phyloP scores from a whole-genome alignment of 1,139 yeast genomes.

The Candida buenavistaensis region DNA sequence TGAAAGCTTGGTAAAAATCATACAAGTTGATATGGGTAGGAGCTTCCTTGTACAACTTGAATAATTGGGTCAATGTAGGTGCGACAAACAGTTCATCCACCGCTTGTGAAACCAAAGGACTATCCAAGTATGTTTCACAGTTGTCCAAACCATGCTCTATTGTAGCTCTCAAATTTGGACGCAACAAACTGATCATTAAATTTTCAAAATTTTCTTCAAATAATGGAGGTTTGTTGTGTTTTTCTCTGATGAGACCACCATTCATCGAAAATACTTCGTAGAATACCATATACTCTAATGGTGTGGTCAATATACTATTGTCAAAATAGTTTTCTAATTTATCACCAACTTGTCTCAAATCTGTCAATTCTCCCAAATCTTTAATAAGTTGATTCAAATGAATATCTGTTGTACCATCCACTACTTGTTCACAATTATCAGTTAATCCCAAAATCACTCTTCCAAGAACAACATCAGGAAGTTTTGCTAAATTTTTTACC shows the following conservation, averaged over 20 bases:
- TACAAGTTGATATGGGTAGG: conserved; percentile 70
- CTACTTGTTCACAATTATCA: conserved; percentile 10
- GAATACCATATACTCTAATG: conserved; percentile 30
- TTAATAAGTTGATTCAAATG: conserved; percentile 10
- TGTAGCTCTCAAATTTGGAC: conserved; percentile 37
- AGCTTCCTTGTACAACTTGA: conserved; percentile 77
- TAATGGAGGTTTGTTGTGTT: conserved; percentile 18
- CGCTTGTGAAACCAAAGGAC: conserved; percentile 19
- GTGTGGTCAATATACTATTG: conserved; percentile 20
- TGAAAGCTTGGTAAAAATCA: conserved; percentile 77
- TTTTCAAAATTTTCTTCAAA: conserved; percentile 41
- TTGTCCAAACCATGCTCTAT: conserved; percentile 35
- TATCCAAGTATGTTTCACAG: conserved; percentile 29
- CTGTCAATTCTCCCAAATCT: conserved; percentile 8
- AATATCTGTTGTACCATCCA: conserved; percentile 10
- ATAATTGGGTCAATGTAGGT: conserved; percentile 60
- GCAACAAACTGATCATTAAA: conserved; percentile 37
- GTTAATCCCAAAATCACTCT: conserved; percentile 9
- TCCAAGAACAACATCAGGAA: conserved; percentile 6
- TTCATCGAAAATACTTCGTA: conserved; percentile 39
- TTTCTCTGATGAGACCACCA: conserved; percentile 27
- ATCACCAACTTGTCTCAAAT: conserved; percentile 8
- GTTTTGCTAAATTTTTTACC: conserved; percentile 7
- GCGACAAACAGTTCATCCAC: conserved; percentile 22
- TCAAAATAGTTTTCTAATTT: conserved; percentile 15